Base-by-base conservation (phyloP, 495 filamentous ascomycete species). In the Penicillium nucicola region DNA sequence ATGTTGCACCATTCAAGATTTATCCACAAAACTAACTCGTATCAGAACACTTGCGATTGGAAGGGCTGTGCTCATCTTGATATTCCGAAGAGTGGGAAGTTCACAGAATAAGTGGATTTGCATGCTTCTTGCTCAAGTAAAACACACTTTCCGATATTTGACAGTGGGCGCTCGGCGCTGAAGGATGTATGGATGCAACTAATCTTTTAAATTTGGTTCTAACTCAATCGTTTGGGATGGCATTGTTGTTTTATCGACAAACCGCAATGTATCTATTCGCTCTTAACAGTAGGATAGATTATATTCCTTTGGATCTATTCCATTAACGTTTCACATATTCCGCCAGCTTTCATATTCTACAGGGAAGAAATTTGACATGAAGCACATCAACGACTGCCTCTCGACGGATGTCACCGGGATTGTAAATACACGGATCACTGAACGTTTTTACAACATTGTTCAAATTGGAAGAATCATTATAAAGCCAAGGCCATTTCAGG, bases 1-100 rank as follows among this genome's bases (percentile, higher is more conserved):
- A 35, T 42, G 42, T 34, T 28, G 20, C 5, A 22, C 9, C 2
- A 9, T 25, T 31, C 11, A 12, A 4, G 19, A 19, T 19, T 7
- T 18, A 25, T 37, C 13, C 22, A 15, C 30, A n/a, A 39, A 25
- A 15, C 42, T 53, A 15, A 54, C 33, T 28, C 2, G 22, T 28
- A 22, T 4, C 36, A 62, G 58, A 48, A 62, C 36, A 65, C 56
- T 4, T 63, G 57, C 34, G 60, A 66, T n/a, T 64, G 44, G 31
- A 56, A 59, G 12, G 55, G 50, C 0, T 66, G 63, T 31, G 9
- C 63, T 3, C 31, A 57, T 53, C 44, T 66, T 10, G 20, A 48
- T 2, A 2, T 66, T 0, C 55, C 60, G 0, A 40, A 57, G 18
- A 46, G 60, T 2, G 57, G 48, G 2, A 63, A 59, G 12, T 63